These are phyloP conservation scores for Coniella vitis DNA, from an alignment of 2,329 filamentous ascomycete genomes.

Conservation along the genomic window DNA sequence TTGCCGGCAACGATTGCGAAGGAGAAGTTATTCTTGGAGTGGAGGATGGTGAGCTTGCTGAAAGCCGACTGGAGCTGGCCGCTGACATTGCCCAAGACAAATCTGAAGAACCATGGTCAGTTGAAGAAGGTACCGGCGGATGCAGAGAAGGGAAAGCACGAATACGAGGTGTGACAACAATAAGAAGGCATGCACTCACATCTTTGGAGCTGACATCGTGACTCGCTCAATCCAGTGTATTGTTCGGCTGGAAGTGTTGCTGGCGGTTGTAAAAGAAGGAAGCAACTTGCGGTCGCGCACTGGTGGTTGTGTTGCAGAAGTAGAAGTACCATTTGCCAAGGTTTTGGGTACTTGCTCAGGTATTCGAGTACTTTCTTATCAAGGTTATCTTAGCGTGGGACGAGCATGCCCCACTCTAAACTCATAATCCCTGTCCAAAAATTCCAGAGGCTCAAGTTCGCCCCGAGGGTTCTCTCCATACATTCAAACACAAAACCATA, in stretches of 20 bases:
- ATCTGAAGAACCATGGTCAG: conserved; percentile 36
- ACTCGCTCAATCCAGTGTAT: background rate
- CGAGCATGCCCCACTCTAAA: background rate
- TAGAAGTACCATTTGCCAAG: no score
- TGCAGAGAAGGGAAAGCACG: background rate
- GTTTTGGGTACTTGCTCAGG: background rate
- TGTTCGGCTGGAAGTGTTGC: background rate
- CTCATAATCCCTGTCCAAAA: conserved; percentile 13
- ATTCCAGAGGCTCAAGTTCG: background rate
- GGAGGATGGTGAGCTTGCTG: conserved; percentile 70
- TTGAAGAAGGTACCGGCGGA: background rate
- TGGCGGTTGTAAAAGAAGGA: background rate
- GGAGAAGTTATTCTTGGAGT: conserved; percentile 81
- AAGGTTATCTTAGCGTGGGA: conserved; percentile 15
- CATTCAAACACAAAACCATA: background rate
- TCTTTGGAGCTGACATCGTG: conserved; percentile 12
- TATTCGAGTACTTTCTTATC: conserved; percentile 2
- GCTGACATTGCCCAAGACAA: conserved; percentile 77
- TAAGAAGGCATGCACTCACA: conserved; percentile 1
- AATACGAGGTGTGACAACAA: background rate
- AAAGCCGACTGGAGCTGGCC: conserved; percentile 72
- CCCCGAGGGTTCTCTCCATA: background rate
- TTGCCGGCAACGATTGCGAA: conserved; percentile 82
- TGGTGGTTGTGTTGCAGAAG: no score
- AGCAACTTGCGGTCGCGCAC: background rate